phyloP scores from a whole-genome alignment of 2,329 filamentous ascomycete species.

The Arthrobotrys iridis region DNA sequence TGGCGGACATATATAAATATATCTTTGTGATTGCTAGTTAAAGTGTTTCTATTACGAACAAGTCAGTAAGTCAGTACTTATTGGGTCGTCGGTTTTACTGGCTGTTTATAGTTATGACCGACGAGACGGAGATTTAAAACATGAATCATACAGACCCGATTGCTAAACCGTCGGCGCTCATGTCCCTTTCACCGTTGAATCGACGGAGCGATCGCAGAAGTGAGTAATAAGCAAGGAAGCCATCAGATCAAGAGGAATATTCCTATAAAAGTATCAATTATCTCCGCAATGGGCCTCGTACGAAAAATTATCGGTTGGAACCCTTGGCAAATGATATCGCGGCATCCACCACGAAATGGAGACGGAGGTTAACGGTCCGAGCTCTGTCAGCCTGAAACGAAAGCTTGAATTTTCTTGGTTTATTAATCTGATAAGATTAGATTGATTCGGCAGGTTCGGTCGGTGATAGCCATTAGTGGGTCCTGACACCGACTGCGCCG shows the following conservation, averaged over 20 bases:
- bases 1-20: slow-evolving; percentile 10
- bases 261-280: slow-evolving; percentile 12
- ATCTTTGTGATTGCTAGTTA: too few species aligned
- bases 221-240: slow-evolving; percentile 9
- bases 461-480: neutral
- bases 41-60: neutral
- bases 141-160: neutral
- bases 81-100: neutral
- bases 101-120: neutral
- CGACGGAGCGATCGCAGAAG: neutral
- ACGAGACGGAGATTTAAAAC: neutral
- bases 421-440: slow-evolving; percentile 45
- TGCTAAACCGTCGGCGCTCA: neutral
- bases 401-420: slow-evolving; percentile 32
- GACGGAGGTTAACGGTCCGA: slow-evolving; percentile 47
- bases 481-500: neutral
- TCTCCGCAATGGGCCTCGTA: slow-evolving; percentile 43
- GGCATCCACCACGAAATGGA: slow-evolving; percentile 9
- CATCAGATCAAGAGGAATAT: slow-evolving; percentile 12
- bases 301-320: slow-evolving; percentile 24
- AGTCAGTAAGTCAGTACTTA: too few species aligned
- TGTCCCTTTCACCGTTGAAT: slow-evolving; percentile 10
- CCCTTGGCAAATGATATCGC: slow-evolving; percentile 19
- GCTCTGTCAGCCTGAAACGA: slow-evolving; percentile 40
- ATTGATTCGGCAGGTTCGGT: neutral